Evolutionary conservation across 2,329 filamentous ascomycete genomes (phyloP), one percentile per base, ranked within the genome.

Genomic region (Sclerotinia trifoliorum): DNA sequence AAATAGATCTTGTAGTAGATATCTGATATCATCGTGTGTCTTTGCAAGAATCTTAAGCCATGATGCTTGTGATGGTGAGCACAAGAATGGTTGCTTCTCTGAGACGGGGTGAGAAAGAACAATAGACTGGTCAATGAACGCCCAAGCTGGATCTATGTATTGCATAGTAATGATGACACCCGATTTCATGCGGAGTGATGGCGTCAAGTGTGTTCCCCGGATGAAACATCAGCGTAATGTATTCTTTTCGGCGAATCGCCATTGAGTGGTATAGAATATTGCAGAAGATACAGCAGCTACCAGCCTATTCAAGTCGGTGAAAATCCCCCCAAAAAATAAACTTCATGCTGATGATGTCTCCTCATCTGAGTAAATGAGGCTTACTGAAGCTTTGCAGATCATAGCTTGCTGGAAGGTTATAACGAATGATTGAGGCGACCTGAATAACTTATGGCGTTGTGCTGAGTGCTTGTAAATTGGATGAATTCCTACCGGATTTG

Each of bases 1-100:
- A 68, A 65, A 71, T 57, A 70, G 67, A 69, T 69, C 61, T 68
- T 15, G 68, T 35, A 29, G 61, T 60, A 29, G 52, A 69, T 57
- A 56, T 67, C 65, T 65, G 39, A 68, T 56, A 57, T 54, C 65
- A 55, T 46, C 48, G 46, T 29, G 26, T 51, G 64, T 63, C 58
- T 51, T 62, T 65, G 68, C 68, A 61, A 63, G 57, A 66, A 35
- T 60, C 21, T 39, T 35, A 24, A 49, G 11, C 26, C 48, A n/a
- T 35, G 48, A 54, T 35, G 42, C 15, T 44, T 54, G 26, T 48
- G 57, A 68, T 35, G n/a, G 57, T 54, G 42, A 67, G 46, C 24
- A 67, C 52, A n/a, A 58, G 35, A 35, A 64, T 68, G 54, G 55
- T 70, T 68, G 49, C 65, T 65, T 62, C 51, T 70, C 26, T 29